Base-by-base conservation (phyloP, 371 early-diverging fungal genomes). In the Globomyces sp. region DNA sequence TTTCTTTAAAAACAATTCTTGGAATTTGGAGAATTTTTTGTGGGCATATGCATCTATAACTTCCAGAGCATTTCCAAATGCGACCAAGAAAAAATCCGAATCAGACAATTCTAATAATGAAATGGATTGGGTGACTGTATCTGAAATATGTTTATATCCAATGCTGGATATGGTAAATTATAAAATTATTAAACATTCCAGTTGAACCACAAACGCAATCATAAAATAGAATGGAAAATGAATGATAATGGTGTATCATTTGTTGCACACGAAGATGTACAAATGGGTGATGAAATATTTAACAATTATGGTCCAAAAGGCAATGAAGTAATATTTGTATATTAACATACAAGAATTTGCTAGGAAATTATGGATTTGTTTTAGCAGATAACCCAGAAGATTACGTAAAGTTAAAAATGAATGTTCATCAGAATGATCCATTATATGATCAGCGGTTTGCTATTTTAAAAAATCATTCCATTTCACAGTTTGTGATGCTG, bases 331-430 rank as follows among this genome's bases (percentile, higher is more conserved):
- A 37, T 46, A 10, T 52, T 41, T 6, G 45, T 65, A 34, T 39
- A 36, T 10, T 41, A 66, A 53, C 34, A 57, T 49, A 5, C 3
- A 47, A 75, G 71, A 77, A 77, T 58, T 68, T 80, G 9, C 73
- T 80, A 3, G 66, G 71, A 10, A 80, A 80, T 63, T 80, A 80
- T 67, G 80, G 80, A 1, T 80, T 80, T 65, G 76, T 77, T 2
- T 69, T 80, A 13, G 60, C 59, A 5, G 46, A 48, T 8, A 80
- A 80, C 58, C 74, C 76, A 2, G 77, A 75, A 66, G 77, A 80
- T 69, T 77, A 80, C 64, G 65, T 71, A 60, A 75, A 77, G 58
- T 52, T 77, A 6, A 50, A 72, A 3, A 67, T 80, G 24, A 68
- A 68, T 58, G 44, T 75, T n/a, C 53, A 68, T 43, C 50, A 36